A percentile compares a stretch with the other conserved stretches of the same genome.
Conservation (phyloP, 2,329 filamentous ascomycete genomes). For the Stagonosporopsis tanaceti region DNA sequence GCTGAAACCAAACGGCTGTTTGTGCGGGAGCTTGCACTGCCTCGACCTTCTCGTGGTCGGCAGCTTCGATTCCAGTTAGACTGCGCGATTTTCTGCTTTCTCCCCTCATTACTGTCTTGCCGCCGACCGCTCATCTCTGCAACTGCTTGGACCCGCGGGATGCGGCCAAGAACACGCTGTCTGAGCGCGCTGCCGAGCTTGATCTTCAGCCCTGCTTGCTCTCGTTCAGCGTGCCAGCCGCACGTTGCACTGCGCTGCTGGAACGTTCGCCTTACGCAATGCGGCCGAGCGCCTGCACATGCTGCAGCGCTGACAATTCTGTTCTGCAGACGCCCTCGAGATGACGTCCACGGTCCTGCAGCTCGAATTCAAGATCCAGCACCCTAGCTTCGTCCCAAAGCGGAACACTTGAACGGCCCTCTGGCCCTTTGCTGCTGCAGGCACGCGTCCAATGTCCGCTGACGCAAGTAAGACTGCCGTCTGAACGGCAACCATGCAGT, state of each 20-base stretch:
- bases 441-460: conserved; percentile 6
- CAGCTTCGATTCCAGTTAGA: conserved; percentile 20
- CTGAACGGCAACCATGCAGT: neutral
- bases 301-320: neutral
- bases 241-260: neutral
- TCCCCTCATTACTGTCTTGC: conserved; percentile 19
- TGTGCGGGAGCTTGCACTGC: conserved; percentile 24
- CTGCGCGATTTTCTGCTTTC: conserved; percentile 22
- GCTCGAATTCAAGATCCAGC: conserved; percentile 11
- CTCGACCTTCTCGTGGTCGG: conserved; percentile 21
- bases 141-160: conserved; percentile 16
- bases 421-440: neutral
- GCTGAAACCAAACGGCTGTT: conserved; percentile 17
- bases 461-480: conserved; percentile 8
- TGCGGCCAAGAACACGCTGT: conserved; percentile 7
- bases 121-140: conserved; percentile 19
- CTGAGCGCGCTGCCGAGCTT: conserved; percentile 11
- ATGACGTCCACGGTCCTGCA: conserved; percentile 10
- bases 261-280: neutral
- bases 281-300: neutral
- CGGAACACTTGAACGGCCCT: neutral
- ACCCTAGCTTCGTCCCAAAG: conserved; percentile 9
- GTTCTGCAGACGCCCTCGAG: neutral
- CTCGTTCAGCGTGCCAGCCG: neutral
- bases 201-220: conserved; percentile 13